Evolutionary conservation across 1,284 basidiomycete species (phyloP), one percentile per base, ranked within the genome.

Genomic region (Exsudoporus floridanus): DNA sequence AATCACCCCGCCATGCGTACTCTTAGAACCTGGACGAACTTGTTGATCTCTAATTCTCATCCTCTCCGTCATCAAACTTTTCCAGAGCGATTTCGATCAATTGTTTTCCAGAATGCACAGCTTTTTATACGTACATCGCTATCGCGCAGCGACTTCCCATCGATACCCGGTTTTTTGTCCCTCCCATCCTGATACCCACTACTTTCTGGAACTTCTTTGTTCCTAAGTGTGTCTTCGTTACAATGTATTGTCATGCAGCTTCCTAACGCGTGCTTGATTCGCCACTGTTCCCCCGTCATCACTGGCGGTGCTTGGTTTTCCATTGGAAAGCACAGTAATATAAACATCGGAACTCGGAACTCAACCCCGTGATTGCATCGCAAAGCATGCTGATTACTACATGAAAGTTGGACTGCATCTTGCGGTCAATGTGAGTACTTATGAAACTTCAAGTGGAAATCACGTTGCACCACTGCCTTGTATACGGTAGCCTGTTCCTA

Each of bases 21-120:
- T 6, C 30, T 33, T 25, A 64, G 62, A 52, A 64, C 36, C 62
- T 64, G 8, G 52, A 64, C 21, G 62, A 64, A 25, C 33, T 37
- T 0, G 45, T 64, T 40, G 59, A 66, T 36, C 42, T 64, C 14
- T 64, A 37, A 61, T 1, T 18, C 13, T 30, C 1, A 14, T 25
- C 33, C 13, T 37, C 43, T 18, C 27, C 33, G 19, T 25, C 16
- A 7, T 30, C 38, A 18, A 50, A 25, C 10, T 21, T 19, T 13
- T 18, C 2, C 23, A 16, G 5, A 31, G 25, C 0, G 1, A 33
- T 36, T 40, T 18, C 23, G 30, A 10, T 6, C 7, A 4, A 10
- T 48, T 18, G 19, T 14, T 43, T 46, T 49, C 18, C 12, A 31
- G 39, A 21, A 39, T 21, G 25, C 21, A 50, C 25, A 33, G 39